These are phyloP conservation scores for Solanum rostratum DNA, from an alignment of 257 asterid species.

Conservation along the genomic window DNA sequence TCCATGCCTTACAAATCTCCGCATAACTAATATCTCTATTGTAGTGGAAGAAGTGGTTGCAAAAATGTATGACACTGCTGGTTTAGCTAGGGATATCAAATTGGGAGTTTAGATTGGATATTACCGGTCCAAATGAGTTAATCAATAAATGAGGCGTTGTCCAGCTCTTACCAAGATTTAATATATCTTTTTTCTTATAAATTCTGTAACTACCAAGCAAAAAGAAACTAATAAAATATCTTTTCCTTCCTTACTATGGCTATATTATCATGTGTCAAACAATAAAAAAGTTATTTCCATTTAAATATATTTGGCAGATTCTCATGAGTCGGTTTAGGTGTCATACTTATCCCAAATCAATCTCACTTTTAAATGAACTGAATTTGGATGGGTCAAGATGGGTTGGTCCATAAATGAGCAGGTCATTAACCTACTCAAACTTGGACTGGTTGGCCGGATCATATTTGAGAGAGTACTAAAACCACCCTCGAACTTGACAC, in stretches of 20 bases:
- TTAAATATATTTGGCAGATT: no score
- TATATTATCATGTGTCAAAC: background rate
- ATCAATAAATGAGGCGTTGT: background rate
- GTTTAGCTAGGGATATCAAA: background rate
- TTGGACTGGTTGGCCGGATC: background rate
- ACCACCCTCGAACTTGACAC: no score
- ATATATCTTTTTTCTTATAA: background rate
- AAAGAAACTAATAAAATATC: background rate
- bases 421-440: background rate
- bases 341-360: background rate
- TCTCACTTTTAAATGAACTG: background rate
- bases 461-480: no score
- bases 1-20: background rate
- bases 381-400: background rate
- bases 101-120: background rate
- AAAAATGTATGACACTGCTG: background rate
- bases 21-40: no score
- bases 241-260: no score
- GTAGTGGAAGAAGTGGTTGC: background rate
- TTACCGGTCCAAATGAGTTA: background rate
- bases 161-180: background rate
- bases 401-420: background rate
- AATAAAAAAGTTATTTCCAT: background rate
- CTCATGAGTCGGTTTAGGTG: background rate
- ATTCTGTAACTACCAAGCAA: background rate